phyloP scores from a whole-genome alignment of 108 stramenopile genomes.

The Schizochytrium sp. region DNA sequence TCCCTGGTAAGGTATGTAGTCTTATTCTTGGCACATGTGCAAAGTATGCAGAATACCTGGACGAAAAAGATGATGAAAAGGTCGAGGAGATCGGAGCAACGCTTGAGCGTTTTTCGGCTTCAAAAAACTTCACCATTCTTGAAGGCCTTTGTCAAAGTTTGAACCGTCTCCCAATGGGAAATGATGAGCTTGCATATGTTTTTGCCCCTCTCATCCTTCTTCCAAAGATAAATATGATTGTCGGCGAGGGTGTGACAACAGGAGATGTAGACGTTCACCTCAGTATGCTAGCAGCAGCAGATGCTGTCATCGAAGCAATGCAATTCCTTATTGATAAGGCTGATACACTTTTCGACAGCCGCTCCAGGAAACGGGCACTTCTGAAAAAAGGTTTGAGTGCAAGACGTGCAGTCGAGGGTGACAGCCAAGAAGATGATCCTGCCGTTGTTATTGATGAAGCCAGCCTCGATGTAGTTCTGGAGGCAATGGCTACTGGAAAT shows the following conservation, averaged over 20 bases:
- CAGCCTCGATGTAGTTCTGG: too few species aligned
- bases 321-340: constrained; percentile 48
- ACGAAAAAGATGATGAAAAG: constrained; percentile 57
- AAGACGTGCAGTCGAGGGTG: too few species aligned
- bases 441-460: too few species aligned
- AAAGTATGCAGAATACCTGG: constrained; percentile 56
- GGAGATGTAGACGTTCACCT: neutral
- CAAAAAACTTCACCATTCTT: constrained; percentile 26
- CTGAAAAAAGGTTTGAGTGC: constrained; percentile 26
- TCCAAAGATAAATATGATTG: constrained; percentile 49
- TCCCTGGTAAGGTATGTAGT: constrained; percentile 24
- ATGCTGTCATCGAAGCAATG: constrained; percentile 50
- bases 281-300: constrained; percentile 15
- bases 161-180: constrained; percentile 4
- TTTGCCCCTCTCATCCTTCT: constrained; percentile 48
- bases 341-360: constrained; percentile 46
- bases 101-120: constrained; percentile 31
- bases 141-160: constrained; percentile 54
- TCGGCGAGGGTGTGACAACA: neutral
- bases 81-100: constrained; percentile 50
- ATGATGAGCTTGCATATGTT: constrained; percentile 47
- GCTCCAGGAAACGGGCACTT: constrained; percentile 32
- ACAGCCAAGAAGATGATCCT: too few species aligned
- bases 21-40: constrained; percentile 29
- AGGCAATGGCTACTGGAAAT: too few species aligned